Base-by-base conservation (phyloP, 2,329 filamentous ascomycete species). In the Chalara sp. region DNA sequence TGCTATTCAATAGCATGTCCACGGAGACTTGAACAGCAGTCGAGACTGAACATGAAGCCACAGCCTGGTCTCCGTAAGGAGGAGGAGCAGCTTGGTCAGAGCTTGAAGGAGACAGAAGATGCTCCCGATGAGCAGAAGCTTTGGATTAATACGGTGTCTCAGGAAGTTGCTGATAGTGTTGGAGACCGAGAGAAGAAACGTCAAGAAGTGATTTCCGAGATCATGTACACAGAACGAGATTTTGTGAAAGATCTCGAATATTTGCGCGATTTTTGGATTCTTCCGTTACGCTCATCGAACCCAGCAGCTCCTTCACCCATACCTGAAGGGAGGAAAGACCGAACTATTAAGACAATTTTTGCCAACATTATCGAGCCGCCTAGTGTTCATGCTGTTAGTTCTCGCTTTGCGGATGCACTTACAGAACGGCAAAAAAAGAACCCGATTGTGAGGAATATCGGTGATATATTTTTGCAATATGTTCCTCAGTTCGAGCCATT, bases 171-270 rank as follows among this genome's bases (percentile, higher is more conserved):
- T 1, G 91, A 97, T 60, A 88, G 85, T 64, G 85, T 96, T 32
- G 84, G 83, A 46, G 93, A 99, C 59, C 82, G 81, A 58, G 93
- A 99, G 69, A 95, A 96, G 82, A 97, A 97, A 74, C 83, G 93
- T 43, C 93, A 99, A 67, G 93, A 99, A 66, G 88, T 99, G 60
- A 96, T 99, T 53, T 96, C 92, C 5, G 93, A 99, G 68, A 84
- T 97, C 55, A 96, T 95, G 83, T 99, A 99, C 71, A 99, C 93
- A 0, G 93, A 99, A 68, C 83, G 93, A 60, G 93, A 99, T 71
- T 99, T 99, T 63, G 93, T 99, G 66, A 99, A 99, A 73, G 93
- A 99, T 69, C 75, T 99, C 62, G 93, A 99, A 69, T 99, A 99
- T 65, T 76, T 99, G 32, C 83, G 93, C 55, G 93, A 99, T 72